Evolutionary conservation across 805 yeast genomes (phyloP).

Genomic region (Danielozyma ontarioensis): DNA sequence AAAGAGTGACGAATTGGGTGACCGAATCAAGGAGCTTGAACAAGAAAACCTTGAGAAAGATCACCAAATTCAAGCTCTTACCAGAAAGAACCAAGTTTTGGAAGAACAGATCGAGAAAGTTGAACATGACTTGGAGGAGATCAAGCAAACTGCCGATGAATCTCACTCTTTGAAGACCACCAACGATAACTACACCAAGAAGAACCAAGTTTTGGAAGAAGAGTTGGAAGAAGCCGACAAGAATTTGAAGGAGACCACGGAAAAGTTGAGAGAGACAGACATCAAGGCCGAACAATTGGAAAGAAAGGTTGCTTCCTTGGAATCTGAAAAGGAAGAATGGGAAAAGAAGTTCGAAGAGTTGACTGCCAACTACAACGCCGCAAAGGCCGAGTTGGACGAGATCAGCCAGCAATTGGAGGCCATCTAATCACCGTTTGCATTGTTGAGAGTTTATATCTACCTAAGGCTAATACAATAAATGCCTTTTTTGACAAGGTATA

Average conservation of each 20-base stretch:
- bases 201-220: slow-evolving; percentile 82
- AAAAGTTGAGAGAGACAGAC: slow-evolving; percentile 91
- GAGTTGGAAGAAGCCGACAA: slow-evolving; percentile 88
- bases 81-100: slow-evolving; percentile 84
- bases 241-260: slow-evolving; percentile 88
- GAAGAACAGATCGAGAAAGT: slow-evolving; percentile 79
- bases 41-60: slow-evolving; percentile 91
- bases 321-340: slow-evolving; percentile 85
- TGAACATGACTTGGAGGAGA: slow-evolving; percentile 67
- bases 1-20: slow-evolving; percentile 82
- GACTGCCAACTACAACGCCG: slow-evolving; percentile 71
- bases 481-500: background rate
- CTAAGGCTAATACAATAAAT: background rate
- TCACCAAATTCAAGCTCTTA: slow-evolving; percentile 87
- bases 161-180: slow-evolving; percentile 82
- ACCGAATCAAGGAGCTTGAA: slow-evolving; percentile 81
- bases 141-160: slow-evolving; percentile 85
- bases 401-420: slow-evolving; percentile 93
- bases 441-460: background rate
- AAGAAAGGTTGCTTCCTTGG: slow-evolving; percentile 88
- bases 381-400: slow-evolving; percentile 93
- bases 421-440: slow-evolving; percentile 39
- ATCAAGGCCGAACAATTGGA: slow-evolving; percentile 94
- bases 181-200: slow-evolving; percentile 87
- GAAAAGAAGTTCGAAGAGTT: slow-evolving; percentile 90